These are phyloP conservation scores for Nemania sp. DNA, from an alignment of 2,329 filamentous ascomycete genomes.

Conservation along the genomic window DNA sequence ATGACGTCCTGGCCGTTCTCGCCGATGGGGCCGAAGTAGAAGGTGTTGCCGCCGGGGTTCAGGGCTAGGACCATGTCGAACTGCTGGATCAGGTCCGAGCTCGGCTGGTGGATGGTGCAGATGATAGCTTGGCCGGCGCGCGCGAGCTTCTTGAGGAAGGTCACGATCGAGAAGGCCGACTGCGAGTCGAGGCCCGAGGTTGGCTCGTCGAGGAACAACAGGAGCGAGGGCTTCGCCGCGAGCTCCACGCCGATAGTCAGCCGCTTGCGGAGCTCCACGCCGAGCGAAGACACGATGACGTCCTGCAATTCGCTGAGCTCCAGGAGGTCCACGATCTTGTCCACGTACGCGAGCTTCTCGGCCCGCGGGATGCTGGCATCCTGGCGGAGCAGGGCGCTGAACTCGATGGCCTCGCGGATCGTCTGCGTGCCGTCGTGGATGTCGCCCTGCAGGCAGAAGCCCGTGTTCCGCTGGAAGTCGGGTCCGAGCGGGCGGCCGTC, in stretches of 20 bases:
- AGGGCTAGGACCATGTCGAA: conserved; percentile 76
- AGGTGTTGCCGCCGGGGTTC: conserved; percentile 70
- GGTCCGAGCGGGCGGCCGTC: conserved; percentile 65
- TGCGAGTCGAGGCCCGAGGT: conserved; percentile 73
- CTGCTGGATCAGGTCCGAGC: conserved; percentile 69
- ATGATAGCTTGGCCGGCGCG: conserved; percentile 71
- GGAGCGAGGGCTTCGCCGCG: conserved; percentile 68
- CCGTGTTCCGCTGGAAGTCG: conserved; percentile 71
- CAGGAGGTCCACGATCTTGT: conserved; percentile 86
- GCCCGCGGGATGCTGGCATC: conserved; percentile 70
- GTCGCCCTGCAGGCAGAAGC: conserved; percentile 75
- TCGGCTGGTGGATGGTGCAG: conserved; percentile 76
- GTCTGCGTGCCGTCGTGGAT: conserved; percentile 73
- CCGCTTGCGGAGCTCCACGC: conserved; percentile 72
- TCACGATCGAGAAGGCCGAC: conserved; percentile 69
- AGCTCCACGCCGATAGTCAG: conserved; percentile 76
- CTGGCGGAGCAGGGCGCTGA: conserved; percentile 81
- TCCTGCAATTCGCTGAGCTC: conserved; percentile 72
- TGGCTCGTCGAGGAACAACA: conserved; percentile 74
- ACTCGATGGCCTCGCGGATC: conserved; percentile 83
- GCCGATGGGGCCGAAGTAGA: conserved; percentile 75
- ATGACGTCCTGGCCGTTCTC: conserved; percentile 67
- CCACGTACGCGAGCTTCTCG: conserved; percentile 88
- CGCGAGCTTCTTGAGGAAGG: conserved; percentile 70
- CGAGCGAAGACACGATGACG: conserved; percentile 66